Percentiles rank a stretch among this genome's conserved stretches.
Conservation (phyloP, 2,329 filamentous ascomycete genomes). For the Colletotrichum melonis region DNA sequence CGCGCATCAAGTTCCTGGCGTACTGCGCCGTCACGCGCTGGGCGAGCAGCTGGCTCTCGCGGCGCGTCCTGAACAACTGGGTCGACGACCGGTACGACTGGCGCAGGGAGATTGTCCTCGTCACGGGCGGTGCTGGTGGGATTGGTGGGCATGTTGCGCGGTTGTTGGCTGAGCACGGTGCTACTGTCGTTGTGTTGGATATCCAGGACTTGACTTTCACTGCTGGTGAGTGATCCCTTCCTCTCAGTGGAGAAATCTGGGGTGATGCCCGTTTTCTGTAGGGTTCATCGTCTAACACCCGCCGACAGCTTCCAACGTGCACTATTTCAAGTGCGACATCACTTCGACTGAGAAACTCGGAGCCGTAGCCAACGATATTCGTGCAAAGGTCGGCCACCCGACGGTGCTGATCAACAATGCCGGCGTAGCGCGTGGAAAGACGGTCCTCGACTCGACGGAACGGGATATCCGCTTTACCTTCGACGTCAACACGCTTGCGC, state of each 20-base stretch:
- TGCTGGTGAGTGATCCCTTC: slow-evolving; percentile 49
- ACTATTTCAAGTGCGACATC: slow-evolving; percentile 78
- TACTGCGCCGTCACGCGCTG: slow-evolving; percentile 61
- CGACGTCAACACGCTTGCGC: slow-evolving; percentile 76
- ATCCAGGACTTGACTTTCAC: slow-evolving; percentile 68
- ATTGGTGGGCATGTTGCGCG: slow-evolving; percentile 76
- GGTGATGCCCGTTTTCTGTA: background rate
- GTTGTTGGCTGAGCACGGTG: slow-evolving; percentile 70
- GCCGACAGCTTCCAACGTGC: slow-evolving; percentile 61
- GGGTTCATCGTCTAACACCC: slow-evolving; percentile 19
- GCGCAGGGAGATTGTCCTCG: slow-evolving; percentile 75
- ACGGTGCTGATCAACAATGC: slow-evolving; percentile 81
- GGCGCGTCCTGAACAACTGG: slow-evolving; percentile 61
- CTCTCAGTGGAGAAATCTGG: background rate
- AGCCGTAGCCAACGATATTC: slow-evolving; percentile 63
- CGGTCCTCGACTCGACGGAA: slow-evolving; percentile 68
- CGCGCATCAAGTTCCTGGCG: slow-evolving; percentile 64
- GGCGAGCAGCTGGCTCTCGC: slow-evolving; percentile 63
- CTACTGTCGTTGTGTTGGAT: slow-evolving; percentile 79
- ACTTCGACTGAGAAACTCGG: slow-evolving; percentile 66
- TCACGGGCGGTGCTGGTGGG: slow-evolving; percentile 80
- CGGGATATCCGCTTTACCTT: slow-evolving; percentile 74
- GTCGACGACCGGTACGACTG: slow-evolving; percentile 69
- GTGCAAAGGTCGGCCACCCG: slow-evolving; percentile 68
- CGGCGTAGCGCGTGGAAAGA: slow-evolving; percentile 70